phyloP scores from a whole-genome alignment of 495 filamentous ascomycete species.

The Penicillium parvum region DNA sequence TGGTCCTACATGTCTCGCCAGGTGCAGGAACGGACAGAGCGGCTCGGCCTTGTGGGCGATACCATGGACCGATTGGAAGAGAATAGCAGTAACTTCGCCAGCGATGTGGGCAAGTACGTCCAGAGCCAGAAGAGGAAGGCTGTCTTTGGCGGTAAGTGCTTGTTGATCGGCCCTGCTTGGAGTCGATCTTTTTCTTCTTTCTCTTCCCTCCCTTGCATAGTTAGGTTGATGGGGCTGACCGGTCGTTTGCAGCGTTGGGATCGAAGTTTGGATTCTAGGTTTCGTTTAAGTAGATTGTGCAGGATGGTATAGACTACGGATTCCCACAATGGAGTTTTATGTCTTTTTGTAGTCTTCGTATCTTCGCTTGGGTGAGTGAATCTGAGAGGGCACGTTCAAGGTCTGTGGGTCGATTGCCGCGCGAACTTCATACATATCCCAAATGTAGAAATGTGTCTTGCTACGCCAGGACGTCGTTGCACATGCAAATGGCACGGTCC shows the following conservation, averaged over 20 bases:
- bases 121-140: constrained; percentile 78
- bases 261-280: constrained; percentile 42
- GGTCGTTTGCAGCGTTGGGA: constrained; percentile 30
- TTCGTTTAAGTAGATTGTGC: constrained; percentile 3
- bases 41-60: constrained; percentile 75
- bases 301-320: not conserved
- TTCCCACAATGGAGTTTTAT: not conserved
- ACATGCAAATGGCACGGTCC: too few relatives aligned
- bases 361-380: not conserved
- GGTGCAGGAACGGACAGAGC: constrained; percentile 85
- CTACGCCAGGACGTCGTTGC: too few relatives aligned
- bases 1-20: constrained; percentile 73
- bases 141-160: constrained; percentile 60
- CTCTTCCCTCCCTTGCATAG: constrained; percentile 19
- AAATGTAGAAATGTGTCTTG: too few relatives aligned
- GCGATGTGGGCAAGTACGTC: constrained; percentile 83
- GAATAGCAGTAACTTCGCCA: constrained; percentile 73
- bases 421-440: too few relatives aligned
- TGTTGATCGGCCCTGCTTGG: too few relatives aligned
- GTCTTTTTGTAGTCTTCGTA: not conserved
- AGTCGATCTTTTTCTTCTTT: too few relatives aligned
- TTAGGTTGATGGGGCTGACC: constrained; percentile 20
- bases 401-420: too few relatives aligned
- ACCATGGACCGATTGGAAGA: constrained; percentile 75
- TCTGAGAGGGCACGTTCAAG: not conserved